Base-by-base conservation (phyloP, 2,329 filamentous ascomycete genomes). In the Phyllosticta citriasiana region DNA sequence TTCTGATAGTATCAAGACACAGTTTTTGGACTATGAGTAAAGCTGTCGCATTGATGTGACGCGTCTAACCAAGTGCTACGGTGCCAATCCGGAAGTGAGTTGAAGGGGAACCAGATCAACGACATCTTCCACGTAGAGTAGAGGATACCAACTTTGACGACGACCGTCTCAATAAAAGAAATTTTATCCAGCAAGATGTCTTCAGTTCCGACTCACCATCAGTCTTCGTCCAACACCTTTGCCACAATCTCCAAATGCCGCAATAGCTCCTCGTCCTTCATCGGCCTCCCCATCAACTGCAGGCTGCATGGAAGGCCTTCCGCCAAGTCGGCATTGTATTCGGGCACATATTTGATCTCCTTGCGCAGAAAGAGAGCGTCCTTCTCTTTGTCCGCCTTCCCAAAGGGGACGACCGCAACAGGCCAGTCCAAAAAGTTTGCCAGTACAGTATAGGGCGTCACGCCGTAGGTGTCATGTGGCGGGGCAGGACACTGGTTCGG, bases 371-470 rank as follows among this genome's bases (percentile, higher is more conserved):
- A 75, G 4, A 66, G 62, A 12, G 60, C 68, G 63, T 82, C 80
- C 26, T 73, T 62, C 5, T 70, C 67, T 59, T 76, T 77, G 0
- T 76, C 72, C 1, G 77, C 78, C 16, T 69, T 74, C 2, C 74
- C 71, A 61, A 74, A 78, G 0, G 78, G 78, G 57, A 84, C 71
- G 1, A 81, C 74, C 7, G 77, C 80, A 2, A 79, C 76, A 2
- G 81, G 81, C 65, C 79, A 82, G 77, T 84, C 79, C 4, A 84
- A 65, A 8, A 83, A 24, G 62, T 84, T 85, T 67, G 76, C 76
- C 30, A 83, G 63, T 19, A 77, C 67, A 0, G 82, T 83, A 58
- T 80, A 82, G 0, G 74, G 68, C 1, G 77, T 71, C 0, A 73
- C 27, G 0, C 57, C 58, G 14, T 56, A 60, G 26, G 58, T 52